Evolutionary conservation across 169 alveolate species (phyloP).

Genomic region (Eimeria falciformis): DNA sequence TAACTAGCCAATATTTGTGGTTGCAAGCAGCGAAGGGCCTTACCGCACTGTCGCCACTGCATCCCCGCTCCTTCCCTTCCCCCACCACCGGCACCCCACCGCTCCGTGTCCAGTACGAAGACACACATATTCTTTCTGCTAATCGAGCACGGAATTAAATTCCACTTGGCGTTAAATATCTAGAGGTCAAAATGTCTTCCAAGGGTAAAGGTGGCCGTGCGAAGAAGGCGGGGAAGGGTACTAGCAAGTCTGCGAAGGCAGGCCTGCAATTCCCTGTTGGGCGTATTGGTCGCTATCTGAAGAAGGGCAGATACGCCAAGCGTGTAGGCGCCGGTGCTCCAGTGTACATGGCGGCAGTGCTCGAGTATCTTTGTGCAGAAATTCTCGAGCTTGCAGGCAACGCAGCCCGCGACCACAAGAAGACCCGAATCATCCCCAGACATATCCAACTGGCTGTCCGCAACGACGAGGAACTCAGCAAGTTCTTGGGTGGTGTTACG

Average conservation of each 20-base stretch:
- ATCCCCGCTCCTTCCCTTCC: neutral
- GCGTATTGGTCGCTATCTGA: slow-evolving; percentile 97
- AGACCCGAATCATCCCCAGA: slow-evolving; percentile 98
- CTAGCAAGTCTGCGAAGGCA: slow-evolving; percentile 98
- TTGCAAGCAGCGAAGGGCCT: neutral
- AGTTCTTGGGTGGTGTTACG: slow-evolving; percentile 97
- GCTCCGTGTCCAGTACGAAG: neutral
- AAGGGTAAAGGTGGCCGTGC: slow-evolving; percentile 89
- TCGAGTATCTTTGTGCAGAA: slow-evolving; percentile 99
- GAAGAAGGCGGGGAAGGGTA: slow-evolving; percentile 89
- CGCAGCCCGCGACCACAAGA: slow-evolving; percentile 98
- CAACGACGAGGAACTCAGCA: slow-evolving; percentile 98
- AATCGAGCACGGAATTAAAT: neutral
- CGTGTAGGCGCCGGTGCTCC: slow-evolving; percentile 91
- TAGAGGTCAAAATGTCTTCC: slow-evolving; percentile 78
- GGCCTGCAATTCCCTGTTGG: slow-evolving; percentile 99
- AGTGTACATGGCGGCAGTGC: slow-evolving; percentile 98
- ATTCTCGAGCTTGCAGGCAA: slow-evolving; percentile 99
- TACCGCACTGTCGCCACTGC: neutral
- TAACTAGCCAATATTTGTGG: neutral
- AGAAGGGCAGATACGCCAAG: slow-evolving; percentile 98
- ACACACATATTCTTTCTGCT: neutral
- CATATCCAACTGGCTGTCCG: slow-evolving; percentile 99
- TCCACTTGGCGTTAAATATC: neutral
- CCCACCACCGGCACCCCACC: neutral